These are phyloP conservation scores for Astrothelium macrocarpum DNA, from an alignment of 495 filamentous ascomycete genomes.

Conservation along the genomic window DNA sequence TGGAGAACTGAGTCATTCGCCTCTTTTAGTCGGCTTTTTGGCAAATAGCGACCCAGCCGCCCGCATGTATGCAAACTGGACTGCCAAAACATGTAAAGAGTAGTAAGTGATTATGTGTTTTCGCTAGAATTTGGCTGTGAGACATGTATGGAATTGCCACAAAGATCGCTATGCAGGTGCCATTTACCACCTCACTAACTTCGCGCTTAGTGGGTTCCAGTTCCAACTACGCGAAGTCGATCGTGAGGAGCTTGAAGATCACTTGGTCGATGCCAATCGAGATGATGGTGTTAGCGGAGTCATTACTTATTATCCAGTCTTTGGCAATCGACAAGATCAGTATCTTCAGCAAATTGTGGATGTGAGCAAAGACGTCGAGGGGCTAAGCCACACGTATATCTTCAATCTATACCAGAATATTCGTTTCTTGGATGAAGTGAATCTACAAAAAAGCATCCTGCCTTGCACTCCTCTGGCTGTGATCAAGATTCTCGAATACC, in stretches of 20 bases:
- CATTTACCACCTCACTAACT: neutral
- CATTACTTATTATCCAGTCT: constrained; percentile 98
- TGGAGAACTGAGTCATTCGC: constrained; percentile 55
- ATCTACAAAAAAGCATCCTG: constrained; percentile 77
- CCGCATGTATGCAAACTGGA: constrained; percentile 90
- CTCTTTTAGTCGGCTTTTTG: constrained; percentile 80
- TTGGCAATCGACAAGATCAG: constrained; percentile 74
- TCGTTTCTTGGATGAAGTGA: constrained; percentile 75
- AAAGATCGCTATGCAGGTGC: neutral
- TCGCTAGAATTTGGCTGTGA: neutral
- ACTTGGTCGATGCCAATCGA: constrained; percentile 69
- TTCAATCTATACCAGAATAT: constrained; percentile 99
- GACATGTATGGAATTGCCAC: neutral
- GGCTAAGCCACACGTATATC: constrained; percentile 84
- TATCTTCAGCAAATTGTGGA: constrained; percentile 94
- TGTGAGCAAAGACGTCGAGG: constrained; percentile 87
- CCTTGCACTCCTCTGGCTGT: constrained; percentile 93
- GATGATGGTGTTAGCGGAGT: constrained; percentile 78
- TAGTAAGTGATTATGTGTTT: constrained; percentile 57
- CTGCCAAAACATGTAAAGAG: constrained; percentile 87
- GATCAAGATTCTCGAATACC: constrained; percentile 91
- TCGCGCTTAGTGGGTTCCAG: constrained; percentile 60
- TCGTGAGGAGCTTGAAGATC: constrained; percentile 81
- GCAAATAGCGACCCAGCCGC: constrained; percentile 87
- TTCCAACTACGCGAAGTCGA: constrained; percentile 75